Evolutionary conservation across 192 early-diverging fungal genomes (phyloP), one percentile per base, ranked within the genome.

Genomic region (Mortierella claussenii): DNA sequence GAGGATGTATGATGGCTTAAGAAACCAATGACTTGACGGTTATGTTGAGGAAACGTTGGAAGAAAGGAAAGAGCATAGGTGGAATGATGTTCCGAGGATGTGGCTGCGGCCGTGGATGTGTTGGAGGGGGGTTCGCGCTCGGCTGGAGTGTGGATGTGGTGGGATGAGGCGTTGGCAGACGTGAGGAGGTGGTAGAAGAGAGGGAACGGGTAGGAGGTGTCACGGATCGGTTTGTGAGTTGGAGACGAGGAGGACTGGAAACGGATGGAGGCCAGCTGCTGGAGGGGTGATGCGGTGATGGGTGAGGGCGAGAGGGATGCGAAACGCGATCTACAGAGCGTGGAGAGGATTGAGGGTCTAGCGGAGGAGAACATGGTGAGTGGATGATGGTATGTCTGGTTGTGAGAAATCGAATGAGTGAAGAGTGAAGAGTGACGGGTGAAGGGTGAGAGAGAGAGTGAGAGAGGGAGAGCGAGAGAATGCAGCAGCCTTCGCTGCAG

Each of bases 161-260:
- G 36, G 44, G 33, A 15, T 12, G 57, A 20, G 31, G 50, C 9
- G 21, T 56, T 4, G 12, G 50, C 18, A 9, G 32, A 0, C 2
- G 69, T 59, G 55, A 76, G 33, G 20, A 54, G 59, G 52, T 76
- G 73, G 46, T 60, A 66, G 31, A 67, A 76, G 28, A 76, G 73
- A 3, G 73, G 73, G 53, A 56, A 76, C 3, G 73, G 73, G 40
- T 76, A 76, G 44, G 64, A 31, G 5, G 34, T 23, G 20, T 76
- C 73, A 5, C 65, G 57, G 53, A 67, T 30, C 2, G 45, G 17
- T 5, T 31, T 44, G 47, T 46, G 60, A n/a, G n/a, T n/a, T 31
- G 34, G 59, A 1, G 2, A 26, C 26, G 36, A 17, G 30, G 68
- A 18, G 30, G 45, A 61, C 11, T 60, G 63, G 20, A 51, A 60